Percentiles rank a stretch among this genome's conserved stretches.
Conservation (phyloP, 83 land plant genomes). For the Picea mariana region DNA sequence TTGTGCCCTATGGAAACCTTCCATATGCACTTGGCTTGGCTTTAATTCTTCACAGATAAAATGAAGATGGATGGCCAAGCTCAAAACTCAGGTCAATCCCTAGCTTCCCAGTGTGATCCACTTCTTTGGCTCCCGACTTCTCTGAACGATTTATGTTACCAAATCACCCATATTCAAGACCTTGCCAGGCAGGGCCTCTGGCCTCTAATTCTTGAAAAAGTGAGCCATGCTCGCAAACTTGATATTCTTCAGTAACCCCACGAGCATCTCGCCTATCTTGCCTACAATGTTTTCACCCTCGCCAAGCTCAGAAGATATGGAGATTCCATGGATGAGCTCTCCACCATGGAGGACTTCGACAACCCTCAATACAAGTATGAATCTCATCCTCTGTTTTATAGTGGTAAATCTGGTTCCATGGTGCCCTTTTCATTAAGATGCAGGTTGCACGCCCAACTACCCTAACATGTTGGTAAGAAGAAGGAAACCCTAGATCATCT, state of each 20-base stretch:
- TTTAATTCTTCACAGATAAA: background rate
- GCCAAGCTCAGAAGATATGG: constrained; percentile 76
- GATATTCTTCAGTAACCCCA: constrained; percentile 52
- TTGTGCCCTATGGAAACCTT: too few relatives aligned
- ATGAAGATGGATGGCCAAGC: background rate
- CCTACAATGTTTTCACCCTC: constrained; percentile 75
- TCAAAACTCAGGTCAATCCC: background rate
- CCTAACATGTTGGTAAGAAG: constrained; percentile 44
- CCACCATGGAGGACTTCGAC: constrained; percentile 31
- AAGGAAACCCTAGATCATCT: constrained; percentile 66
- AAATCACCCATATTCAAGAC: constrained; percentile 43
- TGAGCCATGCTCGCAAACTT: constrained; percentile 37
- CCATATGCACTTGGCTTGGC: too few relatives aligned
- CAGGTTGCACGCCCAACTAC: constrained; percentile 66
- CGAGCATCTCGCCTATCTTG: constrained; percentile 60
- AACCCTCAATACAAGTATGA: constrained; percentile 50
- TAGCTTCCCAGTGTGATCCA: constrained; percentile 13
- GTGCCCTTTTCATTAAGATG: constrained; percentile 83
- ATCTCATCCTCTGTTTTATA: constrained; percentile 58
- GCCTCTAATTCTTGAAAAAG: constrained; percentile 63
- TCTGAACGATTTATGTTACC: constrained; percentile 35
- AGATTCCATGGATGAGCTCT: constrained; percentile 64
- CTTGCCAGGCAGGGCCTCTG: constrained; percentile 73
- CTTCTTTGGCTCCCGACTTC: constrained; percentile 16
- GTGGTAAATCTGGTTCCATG: constrained; percentile 72